Conservation (phyloP, 306 rosid genomes). For the Corylus americana region DNA sequence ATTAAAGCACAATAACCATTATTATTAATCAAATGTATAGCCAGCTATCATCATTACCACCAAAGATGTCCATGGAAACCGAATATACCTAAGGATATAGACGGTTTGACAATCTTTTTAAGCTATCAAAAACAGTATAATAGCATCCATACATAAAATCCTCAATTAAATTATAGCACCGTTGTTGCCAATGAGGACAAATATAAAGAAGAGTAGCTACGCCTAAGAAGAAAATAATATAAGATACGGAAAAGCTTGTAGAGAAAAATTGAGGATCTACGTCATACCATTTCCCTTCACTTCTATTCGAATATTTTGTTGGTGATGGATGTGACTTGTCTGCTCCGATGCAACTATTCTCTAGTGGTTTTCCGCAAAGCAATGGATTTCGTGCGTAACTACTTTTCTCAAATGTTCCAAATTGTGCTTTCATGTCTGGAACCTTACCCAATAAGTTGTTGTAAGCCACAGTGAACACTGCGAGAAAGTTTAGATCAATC, state of each 20-base stretch:
- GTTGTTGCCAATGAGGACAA: too few species aligned
- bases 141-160: too few species aligned
- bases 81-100: not conserved
- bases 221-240: not conserved
- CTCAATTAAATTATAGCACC: too few species aligned
- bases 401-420: not conserved
- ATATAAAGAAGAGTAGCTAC: too few species aligned
- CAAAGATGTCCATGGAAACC: not conserved
- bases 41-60: not conserved
- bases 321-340: not conserved
- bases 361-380: conserved; percentile 9
- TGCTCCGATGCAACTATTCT: not conserved
- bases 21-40: too few species aligned
- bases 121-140: too few species aligned
- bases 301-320: not conserved
- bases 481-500: too few species aligned
- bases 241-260: not conserved
- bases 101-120: too few species aligned
- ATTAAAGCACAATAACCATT: not conserved
- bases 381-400: conserved; percentile 12
- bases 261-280: not conserved
- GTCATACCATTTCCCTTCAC: not conserved
- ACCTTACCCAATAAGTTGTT: too few species aligned
- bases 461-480: too few species aligned
- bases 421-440: too few species aligned